phyloP scores from a whole-genome alignment of 2,329 filamentous ascomycete species.

The Pestalotiopsis sp. region DNA sequence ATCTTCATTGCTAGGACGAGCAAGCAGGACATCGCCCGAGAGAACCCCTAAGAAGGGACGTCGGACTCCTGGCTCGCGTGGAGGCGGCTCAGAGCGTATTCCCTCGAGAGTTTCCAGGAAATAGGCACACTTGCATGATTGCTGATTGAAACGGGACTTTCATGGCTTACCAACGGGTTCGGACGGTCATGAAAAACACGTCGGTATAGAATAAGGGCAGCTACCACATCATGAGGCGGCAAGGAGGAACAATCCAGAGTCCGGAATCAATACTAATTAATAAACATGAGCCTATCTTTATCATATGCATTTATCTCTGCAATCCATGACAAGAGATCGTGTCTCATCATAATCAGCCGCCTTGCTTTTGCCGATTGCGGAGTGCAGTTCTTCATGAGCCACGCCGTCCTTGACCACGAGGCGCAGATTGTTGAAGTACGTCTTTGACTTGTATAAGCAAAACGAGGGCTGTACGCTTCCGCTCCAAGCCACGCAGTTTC shows the following conservation, averaged over 20 bases:
- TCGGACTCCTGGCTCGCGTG: constrained; percentile 22
- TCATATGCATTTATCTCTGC: background rate
- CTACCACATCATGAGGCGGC: no score
- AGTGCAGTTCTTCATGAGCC: background rate
- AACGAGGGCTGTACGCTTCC: background rate
- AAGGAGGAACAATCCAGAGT: no score
- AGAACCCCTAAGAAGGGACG: constrained; percentile 25
- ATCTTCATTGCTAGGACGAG: constrained; percentile 35
- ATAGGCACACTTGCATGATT: constrained; percentile 14
- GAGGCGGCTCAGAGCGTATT: constrained; percentile 26
- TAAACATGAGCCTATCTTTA: no score
- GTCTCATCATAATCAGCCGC: background rate
- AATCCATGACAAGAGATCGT: background rate
- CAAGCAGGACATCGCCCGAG: constrained; percentile 31
- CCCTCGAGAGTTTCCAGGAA: constrained; percentile 27
- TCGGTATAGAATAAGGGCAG: no score
- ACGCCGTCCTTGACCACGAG: background rate
- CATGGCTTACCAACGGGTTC: background rate
- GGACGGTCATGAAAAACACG: no score
- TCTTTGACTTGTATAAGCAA: background rate
- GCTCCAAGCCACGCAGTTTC: background rate
- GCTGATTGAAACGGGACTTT: background rate
- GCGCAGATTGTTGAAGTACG: background rate
- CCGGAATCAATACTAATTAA: no score
- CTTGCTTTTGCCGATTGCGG: background rate